phyloP scores from a whole-genome alignment of 495 filamentous ascomycete genomes.

The Penicillium canescens region DNA sequence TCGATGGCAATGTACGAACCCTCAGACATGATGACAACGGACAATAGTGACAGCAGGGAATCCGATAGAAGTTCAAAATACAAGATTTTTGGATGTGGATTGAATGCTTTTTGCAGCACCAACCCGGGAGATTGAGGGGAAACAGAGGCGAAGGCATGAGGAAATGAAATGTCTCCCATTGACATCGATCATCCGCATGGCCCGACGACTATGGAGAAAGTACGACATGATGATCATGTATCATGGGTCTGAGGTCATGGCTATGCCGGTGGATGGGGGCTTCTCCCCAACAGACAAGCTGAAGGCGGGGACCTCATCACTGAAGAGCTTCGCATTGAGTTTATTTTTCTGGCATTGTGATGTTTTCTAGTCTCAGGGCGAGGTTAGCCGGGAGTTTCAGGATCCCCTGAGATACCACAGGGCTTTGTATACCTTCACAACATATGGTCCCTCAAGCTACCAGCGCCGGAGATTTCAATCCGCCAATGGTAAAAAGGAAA shows the following conservation, averaged over 20 bases:
- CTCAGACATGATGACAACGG: conserved; percentile 18
- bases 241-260: conserved; percentile 28
- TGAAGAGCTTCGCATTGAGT: not conserved
- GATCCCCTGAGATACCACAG: not conserved
- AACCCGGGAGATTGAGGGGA: not conserved
- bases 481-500: conserved; percentile 15
- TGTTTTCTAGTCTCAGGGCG: not conserved
- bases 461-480: conserved; percentile 16
- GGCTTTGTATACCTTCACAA: not conserved
- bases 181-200: not conserved
- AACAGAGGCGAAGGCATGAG: not conserved
- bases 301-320: not conserved
- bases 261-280: conserved; percentile 11
- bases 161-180: not conserved
- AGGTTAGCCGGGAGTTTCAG: no score
- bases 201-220: conserved; percentile 17
- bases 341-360: not conserved
- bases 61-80: not conserved
- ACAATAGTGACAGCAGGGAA: not conserved
- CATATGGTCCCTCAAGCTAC: not conserved
- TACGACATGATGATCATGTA: conserved; percentile 34
- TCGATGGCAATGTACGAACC: conserved; percentile 64
- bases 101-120: not conserved
- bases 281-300: conserved; percentile 10
- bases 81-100: not conserved